These are phyloP conservation scores for Colletotrichum sp. DNA, from an alignment of 2,329 filamentous ascomycete species.

Conservation along the genomic window DNA sequence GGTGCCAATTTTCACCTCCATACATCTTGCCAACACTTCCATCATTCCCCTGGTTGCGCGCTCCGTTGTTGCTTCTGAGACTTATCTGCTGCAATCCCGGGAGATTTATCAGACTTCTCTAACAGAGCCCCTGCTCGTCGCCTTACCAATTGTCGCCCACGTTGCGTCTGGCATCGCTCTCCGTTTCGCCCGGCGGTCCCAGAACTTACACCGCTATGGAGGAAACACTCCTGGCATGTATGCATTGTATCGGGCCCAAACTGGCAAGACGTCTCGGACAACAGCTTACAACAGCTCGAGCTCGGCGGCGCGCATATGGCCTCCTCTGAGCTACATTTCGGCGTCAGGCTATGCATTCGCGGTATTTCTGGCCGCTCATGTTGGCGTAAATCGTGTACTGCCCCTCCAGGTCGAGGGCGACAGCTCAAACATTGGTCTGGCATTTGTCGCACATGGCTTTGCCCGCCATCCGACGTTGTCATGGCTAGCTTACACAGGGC, in stretches of 20 bases:
- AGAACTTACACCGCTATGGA: slow-evolving; percentile 78
- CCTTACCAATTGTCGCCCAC: slow-evolving; percentile 76
- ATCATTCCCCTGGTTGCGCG: slow-evolving; percentile 77
- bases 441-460: slow-evolving; percentile 86
- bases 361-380: slow-evolving; percentile 72
- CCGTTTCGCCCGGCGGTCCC: slow-evolving; percentile 74
- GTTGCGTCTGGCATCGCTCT: slow-evolving; percentile 78
- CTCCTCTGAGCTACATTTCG: slow-evolving; percentile 71
- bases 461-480: slow-evolving; percentile 70
- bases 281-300: slow-evolving; percentile 28
- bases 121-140: slow-evolving; percentile 81
- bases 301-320: slow-evolving; percentile 61
- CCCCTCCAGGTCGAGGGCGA: slow-evolving; percentile 82
- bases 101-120: slow-evolving; percentile 89
- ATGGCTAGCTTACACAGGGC: slow-evolving; percentile 70
- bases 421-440: slow-evolving; percentile 83
- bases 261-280: slow-evolving; percentile 34
- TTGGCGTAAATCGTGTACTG: slow-evolving; percentile 76
- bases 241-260: slow-evolving; percentile 37
- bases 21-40: slow-evolving; percentile 84
- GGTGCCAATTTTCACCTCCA: slow-evolving; percentile 75
- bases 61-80: slow-evolving; percentile 77
- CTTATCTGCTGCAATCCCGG: slow-evolving; percentile 87
- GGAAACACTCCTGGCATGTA: slow-evolving; percentile 64
- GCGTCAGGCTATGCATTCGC: slow-evolving; percentile 74